Evolutionary conservation across 805 yeast genomes (phyloP), one percentile per base, ranked within the genome.

Genomic region (Myxozyma udenii): DNA sequence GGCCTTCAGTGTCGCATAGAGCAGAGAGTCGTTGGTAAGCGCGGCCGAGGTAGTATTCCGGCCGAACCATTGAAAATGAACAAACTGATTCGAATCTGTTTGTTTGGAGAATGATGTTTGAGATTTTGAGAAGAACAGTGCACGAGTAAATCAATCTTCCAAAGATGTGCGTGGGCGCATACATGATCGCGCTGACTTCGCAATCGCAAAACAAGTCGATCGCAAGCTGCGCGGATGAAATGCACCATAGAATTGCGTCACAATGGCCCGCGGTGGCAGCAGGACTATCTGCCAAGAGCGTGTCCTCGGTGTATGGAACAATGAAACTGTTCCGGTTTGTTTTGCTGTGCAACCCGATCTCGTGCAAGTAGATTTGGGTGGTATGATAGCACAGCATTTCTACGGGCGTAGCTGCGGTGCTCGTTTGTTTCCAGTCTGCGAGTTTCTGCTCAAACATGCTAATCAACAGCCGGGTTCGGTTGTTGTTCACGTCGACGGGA

Each of bases 171-270:
- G 26, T 19, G 7, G 57, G 57, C 2, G 41, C 50, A 24, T 16
- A 41, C 18, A 36, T 25, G n/a, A 51, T 23, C 14, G n/a, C 4
- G 9, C 22, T 16, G 7, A 33, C 23, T n/a, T 46, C 51, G 19
- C 42, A 35, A 14, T 21, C 14, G 39, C 50, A 45, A 39, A 50
- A 53, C n/a, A 50, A 18, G 22, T 53, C 56, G n/a, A 53, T 40
- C 30, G 41, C 11, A 4, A 16, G 16, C 26, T 50, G 57, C 14
- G 57, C 22, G 12, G 57, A 39, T n/a, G 57, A 25, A 14, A 53
- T 46, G 26, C 50, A 51, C 57, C 57, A 53, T 1, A 44, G n/a
- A n/a, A 53, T 46, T 14, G 50, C 48, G 16, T 51, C 56, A 1
- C 51, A 50, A 23, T 44, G 50, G 12, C 26, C 35, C 2, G 57